Evolutionary conservation across 148 eudicot species (phyloP).

Genomic region (Cornus suecica): DNA sequence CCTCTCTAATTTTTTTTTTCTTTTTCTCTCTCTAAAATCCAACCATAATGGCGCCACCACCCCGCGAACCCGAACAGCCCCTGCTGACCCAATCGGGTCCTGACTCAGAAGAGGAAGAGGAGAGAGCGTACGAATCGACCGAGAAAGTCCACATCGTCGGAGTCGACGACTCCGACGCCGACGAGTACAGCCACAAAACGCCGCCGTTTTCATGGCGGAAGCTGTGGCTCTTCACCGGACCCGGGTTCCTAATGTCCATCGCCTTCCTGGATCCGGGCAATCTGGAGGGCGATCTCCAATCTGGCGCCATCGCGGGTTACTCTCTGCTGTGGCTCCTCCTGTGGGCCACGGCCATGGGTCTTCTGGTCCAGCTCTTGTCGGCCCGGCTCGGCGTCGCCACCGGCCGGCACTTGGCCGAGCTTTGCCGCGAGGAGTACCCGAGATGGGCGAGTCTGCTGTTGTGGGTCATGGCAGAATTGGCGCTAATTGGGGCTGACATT

Average conservation of each 20-base stretch:
- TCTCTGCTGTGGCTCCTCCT: constrained; percentile 80
- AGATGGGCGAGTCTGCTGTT: constrained; percentile 72
- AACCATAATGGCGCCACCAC: constrained; percentile 4
- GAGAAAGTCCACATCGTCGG: constrained; percentile 66
- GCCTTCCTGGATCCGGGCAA: constrained; percentile 97
- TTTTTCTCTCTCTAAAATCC: background rate
- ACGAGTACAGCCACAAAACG: constrained; percentile 28
- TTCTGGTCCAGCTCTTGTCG: constrained; percentile 76
- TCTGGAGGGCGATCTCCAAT: constrained; percentile 85
- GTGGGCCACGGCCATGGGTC: constrained; percentile 97
- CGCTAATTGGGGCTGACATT: constrained; percentile 86
- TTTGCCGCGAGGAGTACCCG: constrained; percentile 87
- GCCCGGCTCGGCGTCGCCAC: constrained; percentile 95
- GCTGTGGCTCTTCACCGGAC: constrained; percentile 95
- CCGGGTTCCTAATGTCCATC: constrained; percentile 91
- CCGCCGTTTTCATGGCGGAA: constrained; percentile 93
- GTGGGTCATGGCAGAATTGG: constrained; percentile 93
- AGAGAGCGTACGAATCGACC: constrained; percentile 53
- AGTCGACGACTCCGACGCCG: constrained; percentile 14
- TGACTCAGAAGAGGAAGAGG: constrained; percentile 22
- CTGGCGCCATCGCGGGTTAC: constrained; percentile 95
- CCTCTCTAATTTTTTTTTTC: no score
- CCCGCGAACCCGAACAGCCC: constrained; percentile 5
- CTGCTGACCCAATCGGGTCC: background rate
- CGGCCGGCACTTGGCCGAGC: constrained; percentile 92